Evolutionary conservation across 2,329 filamentous ascomycete genomes (phyloP).

Genomic region (Ceratocystiopsis brevicomis): DNA sequence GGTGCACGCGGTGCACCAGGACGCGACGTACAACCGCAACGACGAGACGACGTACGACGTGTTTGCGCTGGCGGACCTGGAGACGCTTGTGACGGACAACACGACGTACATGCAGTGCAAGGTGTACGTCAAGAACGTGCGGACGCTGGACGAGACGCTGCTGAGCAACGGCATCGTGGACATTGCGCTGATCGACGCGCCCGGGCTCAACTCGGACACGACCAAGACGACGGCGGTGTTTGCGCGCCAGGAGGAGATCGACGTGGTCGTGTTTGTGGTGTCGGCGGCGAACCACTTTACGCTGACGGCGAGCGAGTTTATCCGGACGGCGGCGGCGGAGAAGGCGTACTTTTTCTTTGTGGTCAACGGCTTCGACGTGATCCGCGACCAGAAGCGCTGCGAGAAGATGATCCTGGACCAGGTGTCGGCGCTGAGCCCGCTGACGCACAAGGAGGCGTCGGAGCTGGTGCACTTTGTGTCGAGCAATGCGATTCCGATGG

Average conservation of each 20-base stretch:
- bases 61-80: constrained; percentile 57
- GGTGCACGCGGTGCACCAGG: constrained; percentile 82
- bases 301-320: constrained; percentile 92
- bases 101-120: constrained; percentile 86
- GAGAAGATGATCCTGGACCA: constrained; percentile 88
- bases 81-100: constrained; percentile 80
- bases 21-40: constrained; percentile 61
- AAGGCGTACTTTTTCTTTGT: constrained; percentile 99
- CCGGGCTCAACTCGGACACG: constrained; percentile 87
- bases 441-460: constrained; percentile 76
- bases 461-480: constrained; percentile 97
- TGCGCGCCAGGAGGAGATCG: constrained; percentile 92
- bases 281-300: constrained; percentile 97
- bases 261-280: constrained; percentile 95
- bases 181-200: constrained; percentile 91
- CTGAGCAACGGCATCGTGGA: constrained; percentile 96
- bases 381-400: constrained; percentile 77
- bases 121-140: constrained; percentile 81
- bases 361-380: constrained; percentile 91
- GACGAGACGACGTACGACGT: constrained; percentile 92
- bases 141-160: constrained; percentile 77
- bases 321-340: constrained; percentile 83
- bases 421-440: constrained; percentile 68
- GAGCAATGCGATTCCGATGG: constrained; percentile 78
- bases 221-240: constrained; percentile 96